Conservation (phyloP, 345 rosid species). For the Pistacia integerrima region DNA sequence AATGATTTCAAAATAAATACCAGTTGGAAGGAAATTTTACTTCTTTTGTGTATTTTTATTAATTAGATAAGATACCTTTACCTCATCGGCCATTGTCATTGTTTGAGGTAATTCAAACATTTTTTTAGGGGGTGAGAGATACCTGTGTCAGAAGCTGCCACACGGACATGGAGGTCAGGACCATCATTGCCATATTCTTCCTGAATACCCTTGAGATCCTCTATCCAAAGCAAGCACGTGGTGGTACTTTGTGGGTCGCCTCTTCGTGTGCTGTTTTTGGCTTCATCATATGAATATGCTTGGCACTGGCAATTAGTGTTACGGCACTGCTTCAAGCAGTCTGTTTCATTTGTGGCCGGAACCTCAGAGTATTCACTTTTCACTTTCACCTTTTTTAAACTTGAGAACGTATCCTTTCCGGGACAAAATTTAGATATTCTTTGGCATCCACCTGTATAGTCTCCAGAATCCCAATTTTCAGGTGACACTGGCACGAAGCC, state of each 20-base stretch:
- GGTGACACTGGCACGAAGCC: slow-evolving; percentile 36
- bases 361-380: background rate
- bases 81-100: slow-evolving; percentile 6
- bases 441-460: slow-evolving; percentile 34
- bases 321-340: slow-evolving; percentile 29
- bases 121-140: slow-evolving; percentile 5
- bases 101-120: slow-evolving; percentile 15
- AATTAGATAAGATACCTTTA: background rate
- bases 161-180: slow-evolving; percentile 22
- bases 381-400: slow-evolving; percentile 23
- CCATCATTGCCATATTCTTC: background rate
- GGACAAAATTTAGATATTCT: slow-evolving; percentile 21
- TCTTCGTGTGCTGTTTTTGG: background rate
- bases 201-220: slow-evolving; percentile 14
- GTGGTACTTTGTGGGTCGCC: background rate
- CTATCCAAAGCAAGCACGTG: slow-evolving; percentile 38
- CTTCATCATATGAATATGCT: slow-evolving; percentile 29
- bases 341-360: background rate
- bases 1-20: too few species aligned
- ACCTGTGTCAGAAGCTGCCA: slow-evolving; percentile 24
- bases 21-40: background rate
- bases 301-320: slow-evolving; percentile 21
- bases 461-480: slow-evolving; percentile 27
- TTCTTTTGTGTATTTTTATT: too few species aligned
- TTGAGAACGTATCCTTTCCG: slow-evolving; percentile 2